Base-by-base conservation (phyloP, 2,329 filamentous ascomycete species). In the Claviceps africana region DNA sequence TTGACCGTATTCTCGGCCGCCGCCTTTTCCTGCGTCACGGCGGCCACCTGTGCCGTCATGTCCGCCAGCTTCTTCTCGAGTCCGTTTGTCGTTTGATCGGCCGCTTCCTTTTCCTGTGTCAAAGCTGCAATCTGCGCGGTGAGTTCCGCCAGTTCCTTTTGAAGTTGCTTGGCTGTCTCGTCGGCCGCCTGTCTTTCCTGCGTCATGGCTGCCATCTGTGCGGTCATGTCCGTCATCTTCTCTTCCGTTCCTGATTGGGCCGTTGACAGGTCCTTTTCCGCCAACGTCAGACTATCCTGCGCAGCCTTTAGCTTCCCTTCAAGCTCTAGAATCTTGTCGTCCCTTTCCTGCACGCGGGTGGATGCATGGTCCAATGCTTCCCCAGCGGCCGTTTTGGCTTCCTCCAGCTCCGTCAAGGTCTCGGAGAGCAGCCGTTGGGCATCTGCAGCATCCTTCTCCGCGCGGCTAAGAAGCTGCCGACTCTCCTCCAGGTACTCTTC, bases 401-500 rank as follows among this genome's bases (percentile, higher is more conserved):
- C 56, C 56, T 77, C 73, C 9, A 78, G 68, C 51, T 80, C 73
- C 50, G 70, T 62, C 17, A 77, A 62, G 1, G 72, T 68, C 42
- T 71, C 66, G 0, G 71, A 69, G 7, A 80, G 70, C 65, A 78
- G 71, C n/a, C 66, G 65, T 53, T 77, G 75, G 1, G 69, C 65
- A 15, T 64, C 63, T 54, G 59, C 61, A 40, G 62, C 64, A 28
- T 71, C 67, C 53, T 64, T 64, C 52, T 72, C 69, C 6, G 67
- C 67, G 31, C 61, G 64, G 56, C 64, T 61, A 15, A 71, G 53
- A 8, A 67, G 62, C 21, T 63, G 35, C 51, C 62, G 67, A 42
- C 63, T 65, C 53, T 70, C 68, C 37, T 79, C 72, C 7, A 86
- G 63, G 58, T 83, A 76, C 17, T 77, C 74, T 51, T 75, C 71